phyloP scores from a whole-genome alignment of 2,329 filamentous ascomycete species.

The Sporothrix inflata region DNA sequence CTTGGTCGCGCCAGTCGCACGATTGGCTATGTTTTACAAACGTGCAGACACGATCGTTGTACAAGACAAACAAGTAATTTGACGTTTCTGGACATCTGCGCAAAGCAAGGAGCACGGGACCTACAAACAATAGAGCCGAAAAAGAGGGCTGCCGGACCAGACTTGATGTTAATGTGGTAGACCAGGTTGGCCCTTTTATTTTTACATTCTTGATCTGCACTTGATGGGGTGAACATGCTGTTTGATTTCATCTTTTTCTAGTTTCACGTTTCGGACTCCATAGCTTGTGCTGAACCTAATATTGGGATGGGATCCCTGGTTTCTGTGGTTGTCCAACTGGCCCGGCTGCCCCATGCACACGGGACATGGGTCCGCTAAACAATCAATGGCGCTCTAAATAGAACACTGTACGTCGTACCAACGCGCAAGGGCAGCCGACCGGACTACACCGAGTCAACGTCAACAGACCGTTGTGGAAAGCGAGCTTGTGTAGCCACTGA shows the following conservation, averaged over 20 bases:
- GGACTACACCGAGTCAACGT: background rate
- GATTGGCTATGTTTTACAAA: background rate
- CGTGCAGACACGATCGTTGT: background rate
- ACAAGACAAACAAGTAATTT: background rate
- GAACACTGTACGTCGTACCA: background rate
- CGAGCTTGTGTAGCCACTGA: background rate
- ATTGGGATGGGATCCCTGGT: background rate
- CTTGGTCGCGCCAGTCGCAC: background rate
- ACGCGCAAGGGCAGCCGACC: background rate
- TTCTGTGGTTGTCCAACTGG: background rate
- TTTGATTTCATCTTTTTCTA: conserved; percentile 5
- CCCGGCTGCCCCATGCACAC: background rate
- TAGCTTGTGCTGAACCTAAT: background rate
- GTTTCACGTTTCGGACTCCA: background rate
- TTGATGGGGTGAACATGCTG: conserved; percentile 2
- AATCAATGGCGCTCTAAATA: background rate
- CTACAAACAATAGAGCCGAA: background rate
- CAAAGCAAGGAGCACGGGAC: background rate
- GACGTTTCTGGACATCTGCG: background rate
- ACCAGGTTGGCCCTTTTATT: background rate
- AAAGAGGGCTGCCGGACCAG: background rate
- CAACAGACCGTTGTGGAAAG: background rate
- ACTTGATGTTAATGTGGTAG: background rate
- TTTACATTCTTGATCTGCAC: background rate
- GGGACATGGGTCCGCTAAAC: background rate